Percentiles rank a stretch among this genome's conserved stretches.
These are phyloP conservation scores for Kluyveromyces siamensis DNA, from an alignment of 805 yeast species.

Conservation along the genomic window DNA sequence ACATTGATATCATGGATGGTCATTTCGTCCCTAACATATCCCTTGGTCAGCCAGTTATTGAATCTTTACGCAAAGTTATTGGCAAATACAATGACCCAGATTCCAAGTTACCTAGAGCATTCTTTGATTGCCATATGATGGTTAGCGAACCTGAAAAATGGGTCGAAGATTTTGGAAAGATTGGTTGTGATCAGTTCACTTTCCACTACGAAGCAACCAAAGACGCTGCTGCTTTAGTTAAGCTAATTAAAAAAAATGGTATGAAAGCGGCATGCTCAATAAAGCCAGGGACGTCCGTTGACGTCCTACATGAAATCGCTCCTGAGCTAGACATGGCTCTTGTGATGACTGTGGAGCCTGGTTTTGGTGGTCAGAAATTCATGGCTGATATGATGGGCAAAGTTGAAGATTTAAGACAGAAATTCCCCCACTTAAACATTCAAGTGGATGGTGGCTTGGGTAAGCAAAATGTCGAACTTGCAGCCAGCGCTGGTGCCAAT, in stretches of 20 bases:
- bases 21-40: conserved; percentile 96
- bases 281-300: conserved; percentile 88
- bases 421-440: conserved; percentile 72
- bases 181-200: conserved; percentile 93
- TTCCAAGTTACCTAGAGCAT: conserved; percentile 35
- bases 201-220: conserved; percentile 92
- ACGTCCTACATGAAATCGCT: conserved; percentile 66
- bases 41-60: conserved; percentile 84
- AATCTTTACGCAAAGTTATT: conserved; percentile 63
- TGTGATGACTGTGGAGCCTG: conserved; percentile 98
- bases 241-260: conserved; percentile 68
- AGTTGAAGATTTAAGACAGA: conserved; percentile 64
- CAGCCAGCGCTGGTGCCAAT: conserved; percentile 97
- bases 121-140: conserved; percentile 98
- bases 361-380: conserved; percentile 96
- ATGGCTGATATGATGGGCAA: conserved; percentile 96
- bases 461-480: conserved; percentile 70
- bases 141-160: conserved; percentile 85
- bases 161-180: conserved; percentile 86
- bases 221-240: conserved; percentile 64
- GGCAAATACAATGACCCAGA: conserved; percentile 49
- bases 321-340: conserved; percentile 86
- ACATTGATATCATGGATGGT: conserved; percentile 98
- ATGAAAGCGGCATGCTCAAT: conserved; percentile 91
- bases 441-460: conserved; percentile 97